Conservation (phyloP, 139 green algal species). For the Volvox africanus region DNA sequence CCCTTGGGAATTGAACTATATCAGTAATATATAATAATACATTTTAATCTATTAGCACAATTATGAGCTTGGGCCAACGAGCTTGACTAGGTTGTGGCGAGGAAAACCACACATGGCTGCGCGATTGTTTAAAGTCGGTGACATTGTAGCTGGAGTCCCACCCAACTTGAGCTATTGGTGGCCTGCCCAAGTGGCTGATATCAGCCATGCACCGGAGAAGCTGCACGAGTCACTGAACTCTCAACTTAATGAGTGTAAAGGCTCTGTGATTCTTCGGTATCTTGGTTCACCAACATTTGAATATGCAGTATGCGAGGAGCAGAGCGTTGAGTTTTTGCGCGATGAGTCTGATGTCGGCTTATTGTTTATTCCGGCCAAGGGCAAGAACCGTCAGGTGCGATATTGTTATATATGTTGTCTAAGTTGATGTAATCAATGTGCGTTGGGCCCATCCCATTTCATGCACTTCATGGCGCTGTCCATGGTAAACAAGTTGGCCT, state of each 20-base stretch:
- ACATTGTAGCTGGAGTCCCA: background rate
- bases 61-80: no score
- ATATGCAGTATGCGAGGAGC: background rate
- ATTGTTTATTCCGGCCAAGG: background rate
- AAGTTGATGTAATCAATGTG: background rate
- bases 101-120: background rate
- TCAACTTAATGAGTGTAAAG: background rate
- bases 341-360: background rate
- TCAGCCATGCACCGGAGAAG: background rate
- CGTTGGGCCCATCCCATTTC: background rate
- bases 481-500: no score
- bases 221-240: background rate
- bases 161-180: background rate
- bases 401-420: no score
- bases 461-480: background rate
- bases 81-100: no score
- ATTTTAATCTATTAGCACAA: background rate
- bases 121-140: background rate
- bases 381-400: constrained; percentile 19
- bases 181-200: constrained; percentile 10
- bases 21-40: no score
- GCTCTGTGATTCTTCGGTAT: background rate
- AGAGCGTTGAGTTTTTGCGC: background rate
- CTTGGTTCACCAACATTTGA: constrained; percentile 2
- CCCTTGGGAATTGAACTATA: no score